A percentile compares a stretch with the other conserved stretches of the same genome.
These are phyloP conservation scores for Apocynum venetum DNA, from an alignment of 257 asterid species.

Conservation along the genomic window DNA sequence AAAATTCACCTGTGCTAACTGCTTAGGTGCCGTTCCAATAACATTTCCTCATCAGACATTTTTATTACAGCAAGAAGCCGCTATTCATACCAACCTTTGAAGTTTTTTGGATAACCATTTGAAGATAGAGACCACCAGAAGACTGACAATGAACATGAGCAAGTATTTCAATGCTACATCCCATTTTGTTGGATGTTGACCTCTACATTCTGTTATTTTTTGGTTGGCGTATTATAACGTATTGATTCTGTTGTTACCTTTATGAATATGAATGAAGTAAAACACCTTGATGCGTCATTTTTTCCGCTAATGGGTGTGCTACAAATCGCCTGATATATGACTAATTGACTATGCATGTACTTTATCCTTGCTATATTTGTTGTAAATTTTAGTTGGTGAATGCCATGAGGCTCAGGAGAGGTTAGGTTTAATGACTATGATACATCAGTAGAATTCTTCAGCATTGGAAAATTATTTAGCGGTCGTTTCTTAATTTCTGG, in stretches of 20 bases:
- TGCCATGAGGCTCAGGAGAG: background rate
- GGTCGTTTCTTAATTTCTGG: background rate
- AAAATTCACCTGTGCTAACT: constrained; percentile 37
- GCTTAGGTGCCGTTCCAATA: constrained; percentile 32
- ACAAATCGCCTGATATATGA: background rate
- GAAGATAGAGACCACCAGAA: background rate
- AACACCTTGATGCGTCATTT: background rate
- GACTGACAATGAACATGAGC: constrained; percentile 6
- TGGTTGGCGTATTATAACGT: background rate
- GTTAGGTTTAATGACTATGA: background rate
- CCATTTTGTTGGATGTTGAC: constrained; percentile 13
- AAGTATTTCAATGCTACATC: background rate
- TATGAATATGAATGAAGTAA: background rate
- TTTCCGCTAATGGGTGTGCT: background rate
- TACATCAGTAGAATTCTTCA: background rate
- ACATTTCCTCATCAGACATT: background rate
- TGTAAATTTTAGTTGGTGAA: background rate
- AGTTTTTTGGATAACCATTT: constrained; percentile 17
- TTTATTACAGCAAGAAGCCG: constrained; percentile 8
- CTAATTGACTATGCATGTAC: background rate
- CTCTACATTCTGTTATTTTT: background rate
- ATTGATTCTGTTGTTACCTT: background rate
- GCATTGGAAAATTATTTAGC: background rate
- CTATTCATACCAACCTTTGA: background rate
- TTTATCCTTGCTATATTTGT: background rate